Evolutionary conservation across 208 protist genomes (phyloP), one percentile per base, ranked within the genome.

Genomic region (Blechomonas ayalai): DNA sequence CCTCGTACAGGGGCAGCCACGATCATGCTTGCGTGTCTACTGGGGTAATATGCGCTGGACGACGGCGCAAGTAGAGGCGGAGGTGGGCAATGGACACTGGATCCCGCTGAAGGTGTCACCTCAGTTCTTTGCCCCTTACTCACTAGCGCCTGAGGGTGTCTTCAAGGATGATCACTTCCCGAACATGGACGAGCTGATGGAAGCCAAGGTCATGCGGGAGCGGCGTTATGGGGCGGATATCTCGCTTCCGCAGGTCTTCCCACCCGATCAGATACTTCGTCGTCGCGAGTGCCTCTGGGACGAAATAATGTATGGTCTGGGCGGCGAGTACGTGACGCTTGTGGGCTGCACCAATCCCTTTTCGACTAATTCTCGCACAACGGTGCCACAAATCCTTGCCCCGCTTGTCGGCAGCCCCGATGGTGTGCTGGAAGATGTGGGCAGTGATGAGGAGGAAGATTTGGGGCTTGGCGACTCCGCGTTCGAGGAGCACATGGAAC

Each of bases 41-140:
- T 92, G 83, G 83, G 83, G 83, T 23, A 75, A 62, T 45, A 86
- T 85, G 67, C 73, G 72, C 6, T 92, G 83, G 83, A 52, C 80
- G 9, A 85, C 83, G 0, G 59, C 57, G 22, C 76, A 88, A 47
- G 51, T 92, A 4, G 72, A 84, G 52, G 44, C 67, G 15, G 83
- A 92, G 49, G 74, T 92, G 20, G 67, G 59, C n/a, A 84, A 85
- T 36, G 83, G 83, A 8, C 80, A 89, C 47, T 92, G 79, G 76
- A 82, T 89, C 41, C 70, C 83, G 1, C 73, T 89, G 29, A 72
- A 73, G 48, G 57, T 87, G 28, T 89, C 79, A 22, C 77, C 83
- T 19, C 68, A 59, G 41, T 92, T 92, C 44, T 92, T 89, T 51
- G 59, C 58, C 4, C 50, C 75, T n/a, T 89, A 80, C 65, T 49